Percentiles rank a stretch among this genome's conserved stretches.
Evolutionary conservation across 352 stramenopile species (phyloP).

Genomic region (Phytophthora podocarpi): DNA sequence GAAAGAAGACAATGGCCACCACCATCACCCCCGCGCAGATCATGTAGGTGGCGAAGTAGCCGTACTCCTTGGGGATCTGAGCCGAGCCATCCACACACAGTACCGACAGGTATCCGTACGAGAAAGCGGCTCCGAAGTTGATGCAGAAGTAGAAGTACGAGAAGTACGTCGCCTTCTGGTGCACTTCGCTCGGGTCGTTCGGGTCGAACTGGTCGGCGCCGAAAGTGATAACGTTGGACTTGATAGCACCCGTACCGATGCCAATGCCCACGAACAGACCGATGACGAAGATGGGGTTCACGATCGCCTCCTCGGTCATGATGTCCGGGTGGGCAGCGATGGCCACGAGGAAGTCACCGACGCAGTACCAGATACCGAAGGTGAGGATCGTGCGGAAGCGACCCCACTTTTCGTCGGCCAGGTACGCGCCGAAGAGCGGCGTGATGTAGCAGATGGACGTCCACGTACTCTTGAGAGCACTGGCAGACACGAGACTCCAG

Average conservation of each 20-base stretch:
- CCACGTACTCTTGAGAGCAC: conserved; percentile 54
- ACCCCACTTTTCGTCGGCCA: conserved; percentile 59
- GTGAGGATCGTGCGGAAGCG: conserved; percentile 63
- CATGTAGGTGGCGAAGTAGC: conserved; percentile 14
- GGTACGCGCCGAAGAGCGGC: conserved; percentile 25
- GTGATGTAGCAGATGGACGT: conserved; percentile 33
- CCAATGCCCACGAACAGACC: conserved; percentile 48
- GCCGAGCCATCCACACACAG: conserved; percentile 11
- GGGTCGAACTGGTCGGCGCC: conserved; percentile 16
- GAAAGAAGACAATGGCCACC: conserved; percentile 29
- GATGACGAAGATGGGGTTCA: conserved; percentile 64
- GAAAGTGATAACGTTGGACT: conserved; percentile 21
- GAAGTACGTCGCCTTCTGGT: conserved; percentile 16
- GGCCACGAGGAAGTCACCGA: conserved; percentile 67
- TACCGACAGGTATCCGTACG: conserved; percentile 17
- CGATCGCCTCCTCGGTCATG: conserved; percentile 39
- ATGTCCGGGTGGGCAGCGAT: conserved; percentile 59
- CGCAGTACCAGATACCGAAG: conserved; percentile 66
- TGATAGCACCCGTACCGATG: conserved; percentile 19
- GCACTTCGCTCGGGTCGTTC: conserved; percentile 9
- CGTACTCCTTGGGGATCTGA: conserved; percentile 13
- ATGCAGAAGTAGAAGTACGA: conserved; percentile 14
- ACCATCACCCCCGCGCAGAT: conserved; percentile 15
- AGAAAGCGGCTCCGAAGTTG: conserved; percentile 21
- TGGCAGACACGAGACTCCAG: conserved; percentile 61